Evolutionary conservation across 768 basidiomycete genomes (phyloP).

Genomic region (Xerocomus brunneocitrinus): DNA sequence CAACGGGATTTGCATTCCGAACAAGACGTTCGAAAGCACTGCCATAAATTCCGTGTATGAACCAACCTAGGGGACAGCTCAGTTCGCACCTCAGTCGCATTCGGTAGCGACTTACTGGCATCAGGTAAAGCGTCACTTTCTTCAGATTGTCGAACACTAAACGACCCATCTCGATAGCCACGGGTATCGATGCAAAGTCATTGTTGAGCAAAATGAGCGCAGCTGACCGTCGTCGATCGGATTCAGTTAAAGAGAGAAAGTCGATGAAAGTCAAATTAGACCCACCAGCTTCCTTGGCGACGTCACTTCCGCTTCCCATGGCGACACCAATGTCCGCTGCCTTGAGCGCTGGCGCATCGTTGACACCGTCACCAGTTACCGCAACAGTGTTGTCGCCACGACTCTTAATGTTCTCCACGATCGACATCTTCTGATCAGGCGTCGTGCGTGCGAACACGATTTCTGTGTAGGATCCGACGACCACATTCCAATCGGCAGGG

Average conservation of each 20-base stretch:
- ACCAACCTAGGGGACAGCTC: slow-evolving; percentile 34
- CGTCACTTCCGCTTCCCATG: slow-evolving; percentile 46
- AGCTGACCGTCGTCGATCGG: slow-evolving; percentile 19
- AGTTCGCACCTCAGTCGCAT: neutral
- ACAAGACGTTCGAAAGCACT: slow-evolving; percentile 51
- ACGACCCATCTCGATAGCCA: slow-evolving; percentile 56
- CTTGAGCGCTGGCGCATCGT: slow-evolving; percentile 49
- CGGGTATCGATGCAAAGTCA: slow-evolving; percentile 54
- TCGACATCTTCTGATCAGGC: slow-evolving; percentile 54
- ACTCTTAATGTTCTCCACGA: slow-evolving; percentile 50
- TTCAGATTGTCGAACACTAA: slow-evolving; percentile 56
- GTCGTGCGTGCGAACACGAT: slow-evolving; percentile 54
- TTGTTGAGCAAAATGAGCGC: slow-evolving; percentile 52
- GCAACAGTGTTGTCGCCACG: slow-evolving; percentile 47
- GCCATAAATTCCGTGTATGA: slow-evolving; percentile 57
- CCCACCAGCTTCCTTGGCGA: slow-evolving; percentile 53
- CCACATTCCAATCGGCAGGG: slow-evolving; percentile 35
- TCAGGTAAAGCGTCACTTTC: slow-evolving; percentile 45
- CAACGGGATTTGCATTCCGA: slow-evolving; percentile 56
- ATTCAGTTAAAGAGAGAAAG: neutral
- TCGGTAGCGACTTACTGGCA: slow-evolving; percentile 32
- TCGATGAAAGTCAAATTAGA: neutral
- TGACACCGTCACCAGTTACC: slow-evolving; percentile 55
- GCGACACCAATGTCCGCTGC: slow-evolving; percentile 54
- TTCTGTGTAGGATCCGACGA: slow-evolving; percentile 35